Conservation (phyloP, 2,329 filamentous ascomycete species). For the Talaromyces pinophilus region DNA sequence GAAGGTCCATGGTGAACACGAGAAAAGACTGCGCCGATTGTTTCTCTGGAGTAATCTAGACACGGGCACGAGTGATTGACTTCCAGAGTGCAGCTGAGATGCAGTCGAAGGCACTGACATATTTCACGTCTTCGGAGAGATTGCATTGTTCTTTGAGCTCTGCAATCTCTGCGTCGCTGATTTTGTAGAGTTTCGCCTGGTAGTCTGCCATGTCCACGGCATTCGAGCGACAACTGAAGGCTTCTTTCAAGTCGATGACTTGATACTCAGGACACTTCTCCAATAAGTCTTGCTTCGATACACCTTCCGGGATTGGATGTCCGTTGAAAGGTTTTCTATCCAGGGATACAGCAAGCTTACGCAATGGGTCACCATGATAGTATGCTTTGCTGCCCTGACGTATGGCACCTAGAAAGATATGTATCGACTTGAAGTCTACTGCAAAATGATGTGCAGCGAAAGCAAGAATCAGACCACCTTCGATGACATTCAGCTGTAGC, state of each 20-base stretch:
- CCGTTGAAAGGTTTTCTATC: not conserved
- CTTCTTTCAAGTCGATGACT: not conserved
- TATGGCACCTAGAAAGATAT: conserved; percentile 11
- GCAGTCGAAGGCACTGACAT: conserved; percentile 32
- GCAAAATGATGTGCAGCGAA: conserved; percentile 28
- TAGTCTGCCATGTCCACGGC: not conserved
- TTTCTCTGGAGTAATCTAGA: conserved; percentile 24
- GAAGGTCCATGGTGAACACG: not conserved
- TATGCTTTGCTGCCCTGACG: not conserved
- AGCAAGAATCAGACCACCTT: conserved; percentile 28
- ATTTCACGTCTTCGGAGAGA: conserved; percentile 25
- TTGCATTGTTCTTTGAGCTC: conserved; percentile 23
- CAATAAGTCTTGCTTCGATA: not conserved
- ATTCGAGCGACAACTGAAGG: not conserved
- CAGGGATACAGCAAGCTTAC: not conserved
- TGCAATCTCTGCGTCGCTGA: not conserved
- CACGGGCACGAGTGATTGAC: conserved; percentile 29
- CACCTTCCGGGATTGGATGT: not conserved
- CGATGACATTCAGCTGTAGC: conserved; percentile 29
- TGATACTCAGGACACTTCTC: not conserved
- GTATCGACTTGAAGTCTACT: conserved; percentile 31
- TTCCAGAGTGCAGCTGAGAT: conserved; percentile 31
- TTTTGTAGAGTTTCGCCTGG: not conserved
- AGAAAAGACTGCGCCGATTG: not conserved
- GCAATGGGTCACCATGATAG: not conserved